Conservation (phyloP, 2,329 filamentous ascomycete species). For the Talaromyces sp. region DNA sequence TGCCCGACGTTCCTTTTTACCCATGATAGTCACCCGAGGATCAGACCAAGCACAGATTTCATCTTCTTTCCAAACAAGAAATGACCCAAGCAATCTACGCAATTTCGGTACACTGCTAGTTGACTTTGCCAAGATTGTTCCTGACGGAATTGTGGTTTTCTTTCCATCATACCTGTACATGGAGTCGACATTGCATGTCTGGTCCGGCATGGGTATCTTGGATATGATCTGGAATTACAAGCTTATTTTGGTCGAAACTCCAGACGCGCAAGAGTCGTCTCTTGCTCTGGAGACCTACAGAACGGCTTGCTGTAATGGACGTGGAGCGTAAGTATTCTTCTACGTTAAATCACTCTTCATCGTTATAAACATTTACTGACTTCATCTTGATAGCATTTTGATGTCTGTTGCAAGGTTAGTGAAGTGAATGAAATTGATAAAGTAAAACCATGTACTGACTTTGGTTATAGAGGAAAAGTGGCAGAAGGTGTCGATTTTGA, state of each 20-base stretch:
- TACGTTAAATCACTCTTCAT: neutral
- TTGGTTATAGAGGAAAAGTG: conserved; percentile 71
- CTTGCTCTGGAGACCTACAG: conserved; percentile 93
- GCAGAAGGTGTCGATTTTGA: conserved; percentile 99
- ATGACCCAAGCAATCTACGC: conserved; percentile 91
- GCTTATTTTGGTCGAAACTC: conserved; percentile 93
- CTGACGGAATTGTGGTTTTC: conserved; percentile 97
- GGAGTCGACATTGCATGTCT: conserved; percentile 98
- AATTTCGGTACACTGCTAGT: conserved; percentile 93
- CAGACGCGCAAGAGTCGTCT: conserved; percentile 94
- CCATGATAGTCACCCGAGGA: conserved; percentile 94
- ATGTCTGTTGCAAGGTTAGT: conserved; percentile 13
- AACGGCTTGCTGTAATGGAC: conserved; percentile 94
- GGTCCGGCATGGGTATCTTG: conserved; percentile 97
- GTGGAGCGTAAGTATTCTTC: conserved; percentile 57
- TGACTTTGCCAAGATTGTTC: conserved; percentile 93
- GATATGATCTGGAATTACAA: conserved; percentile 99
- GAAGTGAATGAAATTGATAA: neutral
- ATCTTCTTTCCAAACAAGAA: conserved; percentile 89
- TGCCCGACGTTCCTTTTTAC: conserved; percentile 87
- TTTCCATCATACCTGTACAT: conserved; percentile 98
- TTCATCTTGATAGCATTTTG: conserved; percentile 1
- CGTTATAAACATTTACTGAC: neutral
- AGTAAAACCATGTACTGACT: neutral
- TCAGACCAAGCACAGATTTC: conserved; percentile 91